Conservation (phyloP, 1,139 yeast genomes). For the Saccharomyces hybrid region DNA sequence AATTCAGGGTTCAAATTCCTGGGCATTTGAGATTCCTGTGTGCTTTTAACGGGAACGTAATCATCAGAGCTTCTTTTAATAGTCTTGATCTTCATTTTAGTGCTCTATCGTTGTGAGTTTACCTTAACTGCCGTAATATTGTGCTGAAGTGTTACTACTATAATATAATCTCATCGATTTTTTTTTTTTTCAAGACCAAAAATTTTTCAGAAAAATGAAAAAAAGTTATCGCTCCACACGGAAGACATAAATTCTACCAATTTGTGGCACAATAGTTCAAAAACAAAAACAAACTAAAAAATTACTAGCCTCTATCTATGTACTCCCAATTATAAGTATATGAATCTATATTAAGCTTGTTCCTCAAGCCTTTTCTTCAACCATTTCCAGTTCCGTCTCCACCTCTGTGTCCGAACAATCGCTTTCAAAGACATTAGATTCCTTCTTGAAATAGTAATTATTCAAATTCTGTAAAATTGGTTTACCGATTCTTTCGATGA, state of each 20-base stretch:
- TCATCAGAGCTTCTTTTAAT: conserved; percentile 84
- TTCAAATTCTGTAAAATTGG: conserved; percentile 29
- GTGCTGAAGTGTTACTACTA: neutral
- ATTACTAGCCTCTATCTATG: neutral
- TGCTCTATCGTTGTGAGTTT: neutral
- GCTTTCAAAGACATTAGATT: neutral
- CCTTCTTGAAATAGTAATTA: neutral
- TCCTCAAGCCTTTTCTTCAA: neutral
- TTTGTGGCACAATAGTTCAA: neutral
- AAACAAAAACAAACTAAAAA: neutral
- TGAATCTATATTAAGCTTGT: neutral
- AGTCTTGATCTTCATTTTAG: conserved; percentile 71
- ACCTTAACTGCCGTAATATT: neutral
- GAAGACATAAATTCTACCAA: neutral
- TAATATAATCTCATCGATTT: neutral
- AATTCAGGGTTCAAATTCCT: conserved; percentile 88
- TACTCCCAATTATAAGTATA: neutral
- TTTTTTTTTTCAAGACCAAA: neutral
- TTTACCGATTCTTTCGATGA: conserved; percentile 43
- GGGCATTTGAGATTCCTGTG: conserved; percentile 81
- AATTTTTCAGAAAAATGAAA: neutral
- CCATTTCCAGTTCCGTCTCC: neutral
- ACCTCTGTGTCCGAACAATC: neutral
- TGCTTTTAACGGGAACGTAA: conserved; percentile 84
- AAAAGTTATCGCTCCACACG: neutral